Evolutionary conservation across 768 basidiomycete species (phyloP).

Genomic region (Amanita polypyramis): DNA sequence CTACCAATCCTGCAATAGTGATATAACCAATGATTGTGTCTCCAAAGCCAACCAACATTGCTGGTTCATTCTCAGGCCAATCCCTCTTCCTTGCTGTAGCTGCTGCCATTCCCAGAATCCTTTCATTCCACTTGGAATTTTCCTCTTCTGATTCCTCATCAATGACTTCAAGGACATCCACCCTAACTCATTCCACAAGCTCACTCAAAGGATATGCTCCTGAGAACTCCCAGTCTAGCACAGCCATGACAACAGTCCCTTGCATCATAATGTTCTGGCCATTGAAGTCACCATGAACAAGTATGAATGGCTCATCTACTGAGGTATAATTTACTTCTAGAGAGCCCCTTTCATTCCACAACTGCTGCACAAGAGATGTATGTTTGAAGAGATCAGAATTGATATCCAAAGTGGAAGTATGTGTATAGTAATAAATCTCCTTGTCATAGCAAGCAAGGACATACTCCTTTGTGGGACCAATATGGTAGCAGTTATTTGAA

Average conservation of each 20-base stretch:
- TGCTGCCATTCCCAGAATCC: not conserved
- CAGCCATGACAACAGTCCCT: not conserved
- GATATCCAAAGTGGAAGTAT: not conserved
- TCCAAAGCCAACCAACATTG: not conserved
- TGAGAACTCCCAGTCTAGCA: not conserved
- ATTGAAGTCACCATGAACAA: not conserved
- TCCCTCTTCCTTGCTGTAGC: not conserved
- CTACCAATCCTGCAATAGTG: constrained; percentile 27
- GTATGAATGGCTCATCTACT: not conserved
- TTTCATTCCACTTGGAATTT: not conserved
- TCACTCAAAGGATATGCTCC: not conserved
- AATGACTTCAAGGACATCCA: not conserved
- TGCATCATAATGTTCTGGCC: not conserved
- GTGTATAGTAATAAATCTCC: not conserved
- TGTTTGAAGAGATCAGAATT: not conserved
- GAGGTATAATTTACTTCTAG: not conserved
- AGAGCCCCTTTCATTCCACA: not conserved
- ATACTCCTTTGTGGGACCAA: not conserved
- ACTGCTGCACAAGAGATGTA: not conserved
- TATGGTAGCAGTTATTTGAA: not conserved
- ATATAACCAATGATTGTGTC: constrained; percentile 24
- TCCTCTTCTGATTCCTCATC: not conserved
- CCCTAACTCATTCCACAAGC: not conserved
- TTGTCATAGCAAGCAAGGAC: not conserved
- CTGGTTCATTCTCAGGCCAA: not conserved